A percentile compares a stretch with the other conserved stretches of the same genome.
phyloP scores from a whole-genome alignment of 345 rosid species.

The Gossypium thurberi region DNA sequence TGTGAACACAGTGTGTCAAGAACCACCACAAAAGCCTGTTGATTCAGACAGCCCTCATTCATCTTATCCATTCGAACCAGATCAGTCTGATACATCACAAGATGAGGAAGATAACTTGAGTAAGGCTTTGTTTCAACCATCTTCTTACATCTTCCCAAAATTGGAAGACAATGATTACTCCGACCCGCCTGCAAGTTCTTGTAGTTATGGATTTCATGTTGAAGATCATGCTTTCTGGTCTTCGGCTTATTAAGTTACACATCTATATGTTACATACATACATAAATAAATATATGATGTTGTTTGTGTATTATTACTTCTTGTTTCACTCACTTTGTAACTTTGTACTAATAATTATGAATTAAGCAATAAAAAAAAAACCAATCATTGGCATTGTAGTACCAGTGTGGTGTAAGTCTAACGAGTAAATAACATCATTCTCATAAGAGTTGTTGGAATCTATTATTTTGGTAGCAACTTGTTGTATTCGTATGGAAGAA shows the following conservation, averaged over 20 bases:
- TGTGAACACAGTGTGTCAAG: conserved; percentile 10
- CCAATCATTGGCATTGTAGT: conserved; percentile 16
- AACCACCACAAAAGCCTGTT: conserved; percentile 15
- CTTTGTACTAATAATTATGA: conserved; percentile 1
- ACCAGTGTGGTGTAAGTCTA: not conserved
- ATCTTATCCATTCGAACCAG: conserved; percentile 44
- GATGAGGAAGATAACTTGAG: conserved; percentile 50
- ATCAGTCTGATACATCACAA: conserved; percentile 47
- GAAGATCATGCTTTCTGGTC: conserved; percentile 60
- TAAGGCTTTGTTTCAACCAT: conserved; percentile 28
- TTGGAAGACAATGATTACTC: conserved; percentile 38
- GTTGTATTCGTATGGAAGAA: not conserved
- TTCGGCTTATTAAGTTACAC: conserved; percentile 34
- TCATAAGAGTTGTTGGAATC: not conserved
- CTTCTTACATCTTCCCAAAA: conserved; percentile 33
- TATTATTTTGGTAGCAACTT: not conserved
- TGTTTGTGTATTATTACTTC: not conserved
- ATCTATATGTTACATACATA: too few relatives aligned
- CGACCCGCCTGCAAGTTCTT: conserved; percentile 34
- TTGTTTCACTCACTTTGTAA: not conserved
- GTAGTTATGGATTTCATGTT: conserved; percentile 38
- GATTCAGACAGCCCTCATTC: conserved; percentile 50
- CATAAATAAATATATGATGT: not conserved
- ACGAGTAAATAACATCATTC: too few relatives aligned
- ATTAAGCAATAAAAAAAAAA: conserved; percentile 16